Conservation (phyloP, 1,284 basidiomycete species). For the Marasmius tenuissimus region DNA sequence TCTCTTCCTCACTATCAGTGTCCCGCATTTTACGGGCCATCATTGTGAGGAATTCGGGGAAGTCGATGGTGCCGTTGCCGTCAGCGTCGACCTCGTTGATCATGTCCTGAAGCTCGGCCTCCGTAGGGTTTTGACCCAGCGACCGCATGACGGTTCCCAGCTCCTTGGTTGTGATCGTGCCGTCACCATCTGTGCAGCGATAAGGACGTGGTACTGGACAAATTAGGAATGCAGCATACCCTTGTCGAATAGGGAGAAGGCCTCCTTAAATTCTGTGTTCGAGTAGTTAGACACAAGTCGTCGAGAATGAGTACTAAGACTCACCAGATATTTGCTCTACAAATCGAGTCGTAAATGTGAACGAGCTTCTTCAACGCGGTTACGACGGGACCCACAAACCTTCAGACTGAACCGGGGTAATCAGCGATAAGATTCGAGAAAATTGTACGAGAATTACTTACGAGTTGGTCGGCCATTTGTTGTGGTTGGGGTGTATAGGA, state of each 20-base stretch:
- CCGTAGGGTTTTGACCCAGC: constrained; percentile 94
- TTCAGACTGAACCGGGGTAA: neutral
- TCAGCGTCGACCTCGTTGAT: constrained; percentile 88
- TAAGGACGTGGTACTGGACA: neutral
- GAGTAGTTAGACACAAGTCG: constrained; percentile 8
- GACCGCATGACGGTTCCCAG: constrained; percentile 98
- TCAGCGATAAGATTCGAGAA: neutral
- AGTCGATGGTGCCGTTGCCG: constrained; percentile 85
- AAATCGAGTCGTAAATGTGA: neutral
- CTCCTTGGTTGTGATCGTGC: constrained; percentile 95
- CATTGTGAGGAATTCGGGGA: constrained; percentile 86
- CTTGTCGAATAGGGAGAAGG: constrained; percentile 93
- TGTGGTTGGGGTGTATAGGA: neutral
- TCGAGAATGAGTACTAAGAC: neutral
- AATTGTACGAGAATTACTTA: neutral
- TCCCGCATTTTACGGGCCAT: constrained; percentile 86
- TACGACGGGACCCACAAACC: neutral
- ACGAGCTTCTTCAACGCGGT: neutral
- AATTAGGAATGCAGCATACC: constrained; percentile 44
- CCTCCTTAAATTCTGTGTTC: constrained; percentile 79
- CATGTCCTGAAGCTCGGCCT: constrained; percentile 93
- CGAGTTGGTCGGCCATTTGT: neutral
- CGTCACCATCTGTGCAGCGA: constrained; percentile 80
- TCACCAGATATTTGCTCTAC: neutral
- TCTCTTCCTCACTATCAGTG: constrained; percentile 74